phyloP scores from a whole-genome alignment of 345 rosid species.

The Viola odorata region DNA sequence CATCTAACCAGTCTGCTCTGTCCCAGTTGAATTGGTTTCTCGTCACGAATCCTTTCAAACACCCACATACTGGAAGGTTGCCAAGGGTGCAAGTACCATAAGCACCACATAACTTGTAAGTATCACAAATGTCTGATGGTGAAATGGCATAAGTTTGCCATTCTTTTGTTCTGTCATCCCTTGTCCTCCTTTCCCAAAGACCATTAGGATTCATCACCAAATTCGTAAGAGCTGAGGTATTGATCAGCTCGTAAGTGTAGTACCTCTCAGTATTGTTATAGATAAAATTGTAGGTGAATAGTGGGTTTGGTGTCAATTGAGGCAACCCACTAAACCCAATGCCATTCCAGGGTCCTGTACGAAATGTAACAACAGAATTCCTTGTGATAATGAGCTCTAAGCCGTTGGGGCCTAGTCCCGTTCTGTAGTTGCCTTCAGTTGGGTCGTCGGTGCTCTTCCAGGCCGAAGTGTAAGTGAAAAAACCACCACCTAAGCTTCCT shows the following conservation, averaged over 20 bases:
- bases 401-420: not conserved
- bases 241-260: not conserved
- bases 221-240: not conserved
- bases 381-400: slow-evolving; percentile 1
- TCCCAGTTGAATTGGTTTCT: slow-evolving; percentile 6
- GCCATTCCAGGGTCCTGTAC: slow-evolving; percentile 22
- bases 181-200: not conserved
- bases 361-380: not conserved
- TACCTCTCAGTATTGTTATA: not conserved
- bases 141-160: slow-evolving; percentile 1
- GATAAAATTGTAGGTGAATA: not conserved
- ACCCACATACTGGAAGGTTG: slow-evolving; percentile 9
- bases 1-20: slow-evolving; percentile 6
- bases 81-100: slow-evolving; percentile 2
- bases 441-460: slow-evolving; percentile 21
- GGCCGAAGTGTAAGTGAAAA: not conserved
- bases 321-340: slow-evolving; percentile 2
- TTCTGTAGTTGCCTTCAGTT: slow-evolving; percentile 1
- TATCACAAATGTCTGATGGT: slow-evolving; percentile 11
- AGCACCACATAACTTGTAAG: slow-evolving; percentile 16
- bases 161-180: not conserved
- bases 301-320: not conserved
- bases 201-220: not conserved
- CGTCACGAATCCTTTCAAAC: slow-evolving; percentile 15
- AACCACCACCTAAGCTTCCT: not conserved